Base-by-base conservation (phyloP, 2,329 filamentous ascomycete genomes). In the Pseudocercospora crystallina region DNA sequence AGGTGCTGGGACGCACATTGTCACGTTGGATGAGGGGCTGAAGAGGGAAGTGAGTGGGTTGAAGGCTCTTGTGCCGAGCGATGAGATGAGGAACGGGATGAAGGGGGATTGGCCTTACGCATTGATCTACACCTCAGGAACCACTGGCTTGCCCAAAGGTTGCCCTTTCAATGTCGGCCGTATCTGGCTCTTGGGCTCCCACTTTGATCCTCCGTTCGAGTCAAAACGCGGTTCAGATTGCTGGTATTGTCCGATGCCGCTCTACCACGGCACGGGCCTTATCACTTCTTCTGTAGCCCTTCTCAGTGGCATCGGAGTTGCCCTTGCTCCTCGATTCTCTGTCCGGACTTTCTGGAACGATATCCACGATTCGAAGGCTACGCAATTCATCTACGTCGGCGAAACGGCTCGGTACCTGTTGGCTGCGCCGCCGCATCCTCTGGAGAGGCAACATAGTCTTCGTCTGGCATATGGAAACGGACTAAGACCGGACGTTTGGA, bases 91-190 rank as follows among this genome's bases (percentile, higher is more conserved):
- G 11, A 51, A 44, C 9, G 61, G 63, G 20, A 59, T 61, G 54
- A 58, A 60, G 32, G 52, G 57, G 9, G 53, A 57, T 5, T 80
- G 83, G 54, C 83, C 89, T 73, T 86, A 81, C 2, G 77, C 85
- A 42, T 77, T 90, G 30, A 82, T 90, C 57, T 90, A 89, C 65
- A 90, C 87, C 0, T 89, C 85, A 20, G 89, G 89, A 14, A 92
- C 57, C 1, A 90, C 87, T 0, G 87, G 87, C 2, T 69, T 89
- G 56, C 86, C 87, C 9, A 91, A 91, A 68, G 87, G 82, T 2
- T 85, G 83, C 58, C 69, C 78, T 0, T 83, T 87, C 60, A 81
- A 80, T 14, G 75, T 80, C 9, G 68, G 73, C 2, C 75, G 80
- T 40, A 64, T 76, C 4, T 73, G 73, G 45, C 61, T 63, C 0